These are phyloP conservation scores for Aspergillus hortae DNA, from an alignment of 2,329 filamentous ascomycete genomes.

Conservation along the genomic window DNA sequence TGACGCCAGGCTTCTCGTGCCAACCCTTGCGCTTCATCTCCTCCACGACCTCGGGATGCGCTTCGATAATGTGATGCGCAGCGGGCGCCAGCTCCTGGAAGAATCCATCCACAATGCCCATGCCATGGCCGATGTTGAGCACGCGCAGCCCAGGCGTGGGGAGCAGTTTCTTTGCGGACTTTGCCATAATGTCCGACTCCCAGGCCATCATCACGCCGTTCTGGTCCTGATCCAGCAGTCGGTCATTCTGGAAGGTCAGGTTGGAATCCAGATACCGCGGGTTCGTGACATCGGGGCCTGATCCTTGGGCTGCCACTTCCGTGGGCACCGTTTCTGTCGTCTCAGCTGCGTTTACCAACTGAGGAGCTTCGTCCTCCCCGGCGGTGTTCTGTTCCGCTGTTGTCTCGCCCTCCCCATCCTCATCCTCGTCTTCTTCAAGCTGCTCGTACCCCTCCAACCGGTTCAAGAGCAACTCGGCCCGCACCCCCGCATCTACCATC, in stretches of 20 bases:
- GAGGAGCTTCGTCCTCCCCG: conserved; percentile 17
- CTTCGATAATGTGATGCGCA: conserved; percentile 80
- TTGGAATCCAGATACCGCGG: conserved; percentile 66
- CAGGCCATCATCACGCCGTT: conserved; percentile 95
- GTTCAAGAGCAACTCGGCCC: conserved; percentile 82
- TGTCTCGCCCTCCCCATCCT: conserved; percentile 33
- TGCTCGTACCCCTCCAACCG: conserved; percentile 77
- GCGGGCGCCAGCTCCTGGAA: conserved; percentile 66
- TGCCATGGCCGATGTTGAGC: conserved; percentile 84
- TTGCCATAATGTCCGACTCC: conserved; percentile 83
- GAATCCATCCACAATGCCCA: conserved; percentile 81
- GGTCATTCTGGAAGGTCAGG: conserved; percentile 61
- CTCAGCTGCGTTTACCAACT: conserved; percentile 20
- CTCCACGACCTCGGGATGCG: conserved; percentile 71
- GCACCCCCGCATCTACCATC: conserved; percentile 84
- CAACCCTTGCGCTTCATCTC: conserved; percentile 66
- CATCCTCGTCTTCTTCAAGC: conserved; percentile 51
- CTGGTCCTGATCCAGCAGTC: conserved; percentile 67
- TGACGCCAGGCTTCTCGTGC: conserved; percentile 57
- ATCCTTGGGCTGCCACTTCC: conserved; percentile 7
- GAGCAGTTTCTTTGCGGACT: conserved; percentile 66
- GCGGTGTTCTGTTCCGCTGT: conserved; percentile 34
- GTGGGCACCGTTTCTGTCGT: conserved; percentile 7
- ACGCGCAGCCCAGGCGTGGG: conserved; percentile 62
- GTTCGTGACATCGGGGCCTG: conserved; percentile 52